A percentile compares a stretch with the other conserved stretches of the same genome.
Evolutionary conservation across 441 rosid species (phyloP).

Genomic region (Theobroma grandiflorum): DNA sequence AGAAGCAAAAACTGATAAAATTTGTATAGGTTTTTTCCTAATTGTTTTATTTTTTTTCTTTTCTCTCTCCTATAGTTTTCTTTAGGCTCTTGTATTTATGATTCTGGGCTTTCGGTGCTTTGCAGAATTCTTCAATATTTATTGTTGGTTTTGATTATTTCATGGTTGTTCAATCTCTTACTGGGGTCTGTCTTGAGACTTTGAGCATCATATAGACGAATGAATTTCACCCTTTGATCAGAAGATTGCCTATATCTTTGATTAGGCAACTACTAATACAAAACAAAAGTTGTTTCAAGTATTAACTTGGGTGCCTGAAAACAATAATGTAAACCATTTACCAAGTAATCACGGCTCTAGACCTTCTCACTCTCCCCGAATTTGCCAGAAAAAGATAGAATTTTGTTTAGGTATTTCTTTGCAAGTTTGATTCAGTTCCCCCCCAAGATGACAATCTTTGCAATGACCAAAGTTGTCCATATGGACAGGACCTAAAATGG

Average conservation of each 20-base stretch:
- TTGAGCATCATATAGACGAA: neutral
- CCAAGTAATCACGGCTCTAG: neutral
- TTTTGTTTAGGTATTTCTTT: neutral
- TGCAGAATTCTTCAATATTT: slow-evolving; percentile 30
- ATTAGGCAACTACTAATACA: neutral
- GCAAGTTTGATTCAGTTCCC: neutral
- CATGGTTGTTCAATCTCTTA: neutral
- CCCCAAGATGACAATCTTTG: neutral
- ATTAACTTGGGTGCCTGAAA: neutral
- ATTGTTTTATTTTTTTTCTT: slow-evolving; percentile 23
- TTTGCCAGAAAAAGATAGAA: neutral
- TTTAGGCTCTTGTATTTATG: slow-evolving; percentile 14
- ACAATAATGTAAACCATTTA: neutral
- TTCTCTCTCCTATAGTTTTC: neutral
- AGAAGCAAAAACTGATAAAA: slow-evolving; percentile 56
- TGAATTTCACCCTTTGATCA: neutral
- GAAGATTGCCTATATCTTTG: neutral
- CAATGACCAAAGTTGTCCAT: neutral
- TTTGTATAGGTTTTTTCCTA: slow-evolving; percentile 45
- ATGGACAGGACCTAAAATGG: neutral
- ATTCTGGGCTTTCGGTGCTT: neutral
- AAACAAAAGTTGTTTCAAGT: neutral
- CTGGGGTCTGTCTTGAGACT: neutral
- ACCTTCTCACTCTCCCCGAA: neutral
- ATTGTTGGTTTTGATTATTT: slow-evolving; percentile 14